Evolutionary conservation across 345 rosid species (phyloP), one percentile per base, ranked within the genome.

Genomic region (Eucalyptus marginata): DNA sequence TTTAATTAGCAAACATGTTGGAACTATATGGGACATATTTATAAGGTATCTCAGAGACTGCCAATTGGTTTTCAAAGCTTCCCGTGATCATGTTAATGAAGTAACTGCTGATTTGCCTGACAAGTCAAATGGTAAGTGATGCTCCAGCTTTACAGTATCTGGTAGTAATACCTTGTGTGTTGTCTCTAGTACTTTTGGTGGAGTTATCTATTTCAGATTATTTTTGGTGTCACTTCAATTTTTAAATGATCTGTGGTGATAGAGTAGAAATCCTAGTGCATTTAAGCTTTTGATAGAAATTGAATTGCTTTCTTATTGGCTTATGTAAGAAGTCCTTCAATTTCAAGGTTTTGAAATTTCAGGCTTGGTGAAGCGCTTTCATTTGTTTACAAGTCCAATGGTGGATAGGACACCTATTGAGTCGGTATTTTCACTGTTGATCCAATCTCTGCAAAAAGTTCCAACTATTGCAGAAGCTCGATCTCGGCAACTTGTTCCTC

Each of bases 401-500:
- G 92, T 92, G 90, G 96, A 95, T 46, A 91, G 93, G 89, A 94
- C 95, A 56, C 94, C 96, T 44, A 49, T 58, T 8, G 93, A 94
- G 88, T 88, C 93, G 12, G 91, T 97, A 40, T 90, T 95, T 50
- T 91, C 95, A 36, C 93, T 90, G 89, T 89, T 98, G 96, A 96
- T 98, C 68, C 95, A 94, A 89, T 90, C 96, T 80, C 88, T 98
- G 87, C 98, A 97, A 92, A 96, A 96, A 87, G 90, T 94, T 90
- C 92, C 96, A 71, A 90, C 90, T 91, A 89, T 94, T 90, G 93
- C 92, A 76, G 97, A 98, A 91, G 92, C 98, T 86, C 95, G 88
- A 71, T 96, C 98, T 88, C 94, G 95, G 66, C 96, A 94, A 88
- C 87, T 98, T 89, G 90, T 95, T 62, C 95, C 98, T 87, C 88